Percentiles rank a stretch among this genome's conserved stretches.
Evolutionary conservation across 2,329 filamentous ascomycete species (phyloP).

Genomic region (Calonectria pseudoreteaudii): DNA sequence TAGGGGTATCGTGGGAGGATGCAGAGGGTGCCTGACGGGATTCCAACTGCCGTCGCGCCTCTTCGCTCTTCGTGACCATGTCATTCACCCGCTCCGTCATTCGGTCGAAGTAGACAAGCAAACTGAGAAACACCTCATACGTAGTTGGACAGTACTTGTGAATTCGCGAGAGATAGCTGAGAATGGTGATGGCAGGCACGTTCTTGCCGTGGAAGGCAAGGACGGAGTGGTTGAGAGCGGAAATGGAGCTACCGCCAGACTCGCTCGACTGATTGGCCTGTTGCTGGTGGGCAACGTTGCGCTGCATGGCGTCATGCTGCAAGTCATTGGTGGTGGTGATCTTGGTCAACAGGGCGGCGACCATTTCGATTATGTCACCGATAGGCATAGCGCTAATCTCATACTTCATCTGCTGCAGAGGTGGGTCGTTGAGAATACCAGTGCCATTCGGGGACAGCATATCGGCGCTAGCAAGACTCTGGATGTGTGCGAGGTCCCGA

Average conservation of each 20-base stretch:
- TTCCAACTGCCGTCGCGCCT: constrained; percentile 53
- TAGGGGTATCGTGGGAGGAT: constrained; percentile 44
- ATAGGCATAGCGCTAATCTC: constrained; percentile 99
- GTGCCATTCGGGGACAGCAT: constrained; percentile 65
- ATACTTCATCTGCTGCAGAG: constrained; percentile 74
- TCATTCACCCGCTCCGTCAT: constrained; percentile 98
- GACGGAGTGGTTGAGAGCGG: constrained; percentile 73
- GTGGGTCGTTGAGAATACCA: constrained; percentile 63
- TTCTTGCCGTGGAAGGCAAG: constrained; percentile 98
- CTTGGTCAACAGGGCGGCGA: constrained; percentile 93
- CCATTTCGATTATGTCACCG: constrained; percentile 98
- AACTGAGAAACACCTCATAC: constrained; percentile 95
- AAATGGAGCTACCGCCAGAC: constrained; percentile 65
- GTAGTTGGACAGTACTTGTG: constrained; percentile 99
- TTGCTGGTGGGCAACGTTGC: constrained; percentile 71
- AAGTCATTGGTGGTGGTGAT: constrained; percentile 97
- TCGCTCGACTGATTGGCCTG: constrained; percentile 63
- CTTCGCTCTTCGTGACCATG: constrained; percentile 76
- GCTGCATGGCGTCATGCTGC: constrained; percentile 91
- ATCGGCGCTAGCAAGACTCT: constrained; percentile 86
- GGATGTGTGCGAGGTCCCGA: constrained; percentile 90
- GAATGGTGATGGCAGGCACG: constrained; percentile 94
- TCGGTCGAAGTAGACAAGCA: constrained; percentile 97
- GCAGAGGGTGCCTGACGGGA: constrained; percentile 22
- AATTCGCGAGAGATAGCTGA: constrained; percentile 94